These are phyloP conservation scores for Leucaena leucocephala DNA, from an alignment of 306 rosid species.

Conservation along the genomic window DNA sequence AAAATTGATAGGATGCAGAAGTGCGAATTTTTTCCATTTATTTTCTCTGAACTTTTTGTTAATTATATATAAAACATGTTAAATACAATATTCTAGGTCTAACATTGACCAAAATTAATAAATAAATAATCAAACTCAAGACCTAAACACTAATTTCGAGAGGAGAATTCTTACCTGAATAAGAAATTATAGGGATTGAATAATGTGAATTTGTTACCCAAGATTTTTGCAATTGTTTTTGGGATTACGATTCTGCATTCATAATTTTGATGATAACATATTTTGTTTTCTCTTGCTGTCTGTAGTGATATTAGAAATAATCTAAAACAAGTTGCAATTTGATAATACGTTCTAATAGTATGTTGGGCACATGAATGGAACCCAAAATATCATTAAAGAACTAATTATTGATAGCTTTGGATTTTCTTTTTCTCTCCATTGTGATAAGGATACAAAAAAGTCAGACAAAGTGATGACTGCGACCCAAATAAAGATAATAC, in stretches of 20 bases:
- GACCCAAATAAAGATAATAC: neutral
- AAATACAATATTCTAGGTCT: too few species aligned
- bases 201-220: neutral
- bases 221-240: neutral
- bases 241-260: neutral
- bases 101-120: too few species aligned
- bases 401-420: neutral
- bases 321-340: constrained; percentile 1
- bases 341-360: neutral
- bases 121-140: neutral
- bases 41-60: too few species aligned
- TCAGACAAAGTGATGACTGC: neutral
- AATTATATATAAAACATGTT: too few species aligned
- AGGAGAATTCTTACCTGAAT: neutral
- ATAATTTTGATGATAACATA: neutral
- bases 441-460: neutral
- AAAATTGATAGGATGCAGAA: too few species aligned
- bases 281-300: neutral
- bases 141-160: neutral
- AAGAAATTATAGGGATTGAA: neutral
- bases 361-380: neutral
- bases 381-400: neutral
- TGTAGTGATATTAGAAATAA: neutral
- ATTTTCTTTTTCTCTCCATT: neutral
- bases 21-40: too few species aligned